phyloP scores from a whole-genome alignment of 202 grass and related monocot genomes.

The Schoenoplectus triqueter region DNA sequence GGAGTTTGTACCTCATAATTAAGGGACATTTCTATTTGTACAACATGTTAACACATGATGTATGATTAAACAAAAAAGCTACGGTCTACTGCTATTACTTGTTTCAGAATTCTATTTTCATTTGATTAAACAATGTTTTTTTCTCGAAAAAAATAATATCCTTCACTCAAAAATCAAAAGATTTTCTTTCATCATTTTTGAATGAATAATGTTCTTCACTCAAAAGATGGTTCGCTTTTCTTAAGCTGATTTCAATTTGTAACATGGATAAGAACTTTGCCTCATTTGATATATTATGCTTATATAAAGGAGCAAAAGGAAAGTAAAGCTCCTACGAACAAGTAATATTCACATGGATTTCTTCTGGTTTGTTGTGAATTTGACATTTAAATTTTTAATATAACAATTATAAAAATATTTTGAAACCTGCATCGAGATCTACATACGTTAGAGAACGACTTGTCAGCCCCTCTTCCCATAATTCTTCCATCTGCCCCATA shows the following conservation, averaged over 20 bases:
- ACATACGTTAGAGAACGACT: not conserved
- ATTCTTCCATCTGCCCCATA: not conserved
- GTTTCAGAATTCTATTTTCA: not conserved
- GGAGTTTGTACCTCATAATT: not conserved
- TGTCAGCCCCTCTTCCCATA: not conserved
- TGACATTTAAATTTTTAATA: too few species aligned
- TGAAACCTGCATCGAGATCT: too few species aligned
- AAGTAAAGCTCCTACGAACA: not conserved
- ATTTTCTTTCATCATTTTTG: too few species aligned
- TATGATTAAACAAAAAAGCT: not conserved
- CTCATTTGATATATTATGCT: not conserved
- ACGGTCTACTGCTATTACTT: not conserved
- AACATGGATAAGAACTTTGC: not conserved
- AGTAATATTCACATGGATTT: not conserved
- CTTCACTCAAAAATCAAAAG: too few species aligned
- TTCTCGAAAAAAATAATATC: too few species aligned
- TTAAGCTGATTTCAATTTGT: not conserved
- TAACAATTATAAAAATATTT: too few species aligned
- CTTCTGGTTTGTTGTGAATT: too few species aligned
- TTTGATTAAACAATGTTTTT: not conserved
- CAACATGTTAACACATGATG: not conserved
- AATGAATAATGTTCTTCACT: not conserved
- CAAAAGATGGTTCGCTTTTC: not conserved
- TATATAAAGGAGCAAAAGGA: not conserved
- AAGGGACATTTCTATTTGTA: not conserved